phyloP scores from a whole-genome alignment of 2,329 filamentous ascomycete genomes.

The Talaromyces sp. region DNA sequence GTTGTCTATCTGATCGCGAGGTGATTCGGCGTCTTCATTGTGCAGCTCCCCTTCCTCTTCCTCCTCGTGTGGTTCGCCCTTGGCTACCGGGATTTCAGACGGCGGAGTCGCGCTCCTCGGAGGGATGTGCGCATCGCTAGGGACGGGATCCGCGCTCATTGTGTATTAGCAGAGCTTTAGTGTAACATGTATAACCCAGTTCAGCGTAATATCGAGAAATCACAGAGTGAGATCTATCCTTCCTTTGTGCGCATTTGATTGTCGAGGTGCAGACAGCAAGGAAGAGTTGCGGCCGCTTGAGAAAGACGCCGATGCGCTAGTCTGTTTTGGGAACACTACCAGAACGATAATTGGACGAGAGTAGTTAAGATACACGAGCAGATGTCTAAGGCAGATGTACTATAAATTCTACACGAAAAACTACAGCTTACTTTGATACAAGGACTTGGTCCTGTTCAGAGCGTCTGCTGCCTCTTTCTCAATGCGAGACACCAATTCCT shows the following conservation, averaged over 20 bases:
- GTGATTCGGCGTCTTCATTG: not conserved
- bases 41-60: not conserved
- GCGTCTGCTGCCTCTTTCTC: conserved; percentile 69
- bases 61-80: not conserved
- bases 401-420: not conserved
- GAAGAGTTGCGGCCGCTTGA: too few species aligned
- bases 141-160: not conserved
- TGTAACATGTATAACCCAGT: not conserved
- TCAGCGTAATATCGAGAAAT: not conserved
- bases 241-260: not conserved
- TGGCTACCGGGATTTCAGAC: not conserved
- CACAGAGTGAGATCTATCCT: not conserved
- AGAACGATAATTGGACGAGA: too few species aligned
- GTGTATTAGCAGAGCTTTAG: not conserved
- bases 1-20: not conserved
- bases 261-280: not conserved
- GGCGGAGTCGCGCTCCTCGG: not conserved
- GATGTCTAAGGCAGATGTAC: not conserved
- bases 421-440: conserved; percentile 58
- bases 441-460: conserved; percentile 52
- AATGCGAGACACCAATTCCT: conserved; percentile 62
- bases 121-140: not conserved
- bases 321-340: not conserved
- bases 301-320: not conserved
- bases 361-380: not conserved